A percentile compares a stretch with the other conserved stretches of the same genome.
These are phyloP conservation scores for Vanrija humicola DNA, from an alignment of 1,284 basidiomycete genomes.

Conservation along the genomic window DNA sequence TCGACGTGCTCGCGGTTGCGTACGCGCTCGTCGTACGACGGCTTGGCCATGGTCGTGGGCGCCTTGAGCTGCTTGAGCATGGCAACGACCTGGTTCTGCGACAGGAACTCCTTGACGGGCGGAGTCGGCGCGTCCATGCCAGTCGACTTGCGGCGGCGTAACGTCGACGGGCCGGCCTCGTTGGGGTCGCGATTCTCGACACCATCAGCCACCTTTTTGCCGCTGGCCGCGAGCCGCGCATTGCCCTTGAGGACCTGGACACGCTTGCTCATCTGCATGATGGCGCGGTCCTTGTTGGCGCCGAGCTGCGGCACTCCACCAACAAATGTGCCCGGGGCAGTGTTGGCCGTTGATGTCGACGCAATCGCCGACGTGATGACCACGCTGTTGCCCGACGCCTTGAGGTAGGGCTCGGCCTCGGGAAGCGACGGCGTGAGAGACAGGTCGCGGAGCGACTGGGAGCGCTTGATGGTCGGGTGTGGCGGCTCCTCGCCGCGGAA, in stretches of 20 bases:
- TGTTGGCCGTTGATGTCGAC: conserved; percentile 64
- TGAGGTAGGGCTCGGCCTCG: conserved; percentile 54
- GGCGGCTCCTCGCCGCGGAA: conserved; percentile 37
- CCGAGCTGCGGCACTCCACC: conserved; percentile 27
- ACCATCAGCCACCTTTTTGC: neutral
- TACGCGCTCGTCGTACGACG: conserved; percentile 27
- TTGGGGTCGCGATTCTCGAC: conserved; percentile 1
- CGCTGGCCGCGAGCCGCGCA: conserved; percentile 28
- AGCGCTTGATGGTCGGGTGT: conserved; percentile 26
- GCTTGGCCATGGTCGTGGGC: conserved; percentile 21
- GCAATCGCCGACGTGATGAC: conserved; percentile 83
- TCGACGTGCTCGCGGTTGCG: conserved; percentile 38
- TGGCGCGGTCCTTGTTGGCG: conserved; percentile 35
- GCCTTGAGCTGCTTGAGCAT: conserved; percentile 35
- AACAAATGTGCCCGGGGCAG: conserved; percentile 28
- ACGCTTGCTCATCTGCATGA: conserved; percentile 48
- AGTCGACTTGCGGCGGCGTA: conserved; percentile 14
- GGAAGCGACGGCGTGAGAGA: conserved; percentile 29
- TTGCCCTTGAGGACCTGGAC: conserved; percentile 49
- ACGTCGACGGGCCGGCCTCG: neutral
- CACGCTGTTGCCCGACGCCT: conserved; percentile 93
- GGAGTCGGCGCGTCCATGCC: conserved; percentile 6
- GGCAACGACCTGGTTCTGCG: conserved; percentile 36
- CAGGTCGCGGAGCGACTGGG: conserved; percentile 27
- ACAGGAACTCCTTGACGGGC: conserved; percentile 31